Percentiles rank a stretch among this genome's conserved stretches.
phyloP scores from a whole-genome alignment of 2,329 filamentous ascomycete genomes.

The Shiraia sp. region DNA sequence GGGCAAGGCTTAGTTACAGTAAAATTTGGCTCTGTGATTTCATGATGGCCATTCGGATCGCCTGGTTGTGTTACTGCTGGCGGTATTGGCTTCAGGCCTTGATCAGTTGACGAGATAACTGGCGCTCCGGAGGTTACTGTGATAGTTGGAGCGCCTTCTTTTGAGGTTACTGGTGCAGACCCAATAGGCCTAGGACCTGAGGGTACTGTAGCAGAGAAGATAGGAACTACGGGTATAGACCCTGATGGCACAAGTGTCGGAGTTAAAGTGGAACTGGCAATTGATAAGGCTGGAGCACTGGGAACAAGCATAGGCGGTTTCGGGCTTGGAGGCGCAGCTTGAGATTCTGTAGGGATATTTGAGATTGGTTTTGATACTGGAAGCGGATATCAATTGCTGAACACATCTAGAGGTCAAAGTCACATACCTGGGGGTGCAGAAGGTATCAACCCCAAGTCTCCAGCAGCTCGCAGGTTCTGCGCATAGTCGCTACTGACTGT shows the following conservation, averaged over 20 bases:
- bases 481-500: slow-evolving; percentile 17
- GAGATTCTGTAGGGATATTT: no score
- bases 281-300: no score
- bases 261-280: no score
- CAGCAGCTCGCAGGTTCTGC: slow-evolving; percentile 3
- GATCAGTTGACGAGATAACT: slow-evolving; percentile 25
- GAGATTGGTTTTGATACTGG: no score
- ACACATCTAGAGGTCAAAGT: not conserved
- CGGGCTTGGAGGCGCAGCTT: no score
- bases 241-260: slow-evolving; percentile 8
- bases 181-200: slow-evolving; percentile 8
- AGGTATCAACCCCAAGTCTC: slow-evolving; percentile 15
- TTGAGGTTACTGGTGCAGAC: slow-evolving; percentile 1
- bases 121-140: slow-evolving; percentile 5
- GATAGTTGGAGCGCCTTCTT: slow-evolving; percentile 3
- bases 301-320: no score
- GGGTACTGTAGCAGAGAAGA: slow-evolving; percentile 5
- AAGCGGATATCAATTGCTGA: not conserved
- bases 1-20: slow-evolving; percentile 28
- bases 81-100: slow-evolving; percentile 30
- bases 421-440: slow-evolving; percentile 23
- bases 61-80: slow-evolving; percentile 25
- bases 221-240: slow-evolving; percentile 2
- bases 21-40: slow-evolving; percentile 36
- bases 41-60: slow-evolving; percentile 35